Evolutionary conservation across 108 stramenopile species (phyloP).

Genomic region (Cyclostephanos tholiformis): DNA sequence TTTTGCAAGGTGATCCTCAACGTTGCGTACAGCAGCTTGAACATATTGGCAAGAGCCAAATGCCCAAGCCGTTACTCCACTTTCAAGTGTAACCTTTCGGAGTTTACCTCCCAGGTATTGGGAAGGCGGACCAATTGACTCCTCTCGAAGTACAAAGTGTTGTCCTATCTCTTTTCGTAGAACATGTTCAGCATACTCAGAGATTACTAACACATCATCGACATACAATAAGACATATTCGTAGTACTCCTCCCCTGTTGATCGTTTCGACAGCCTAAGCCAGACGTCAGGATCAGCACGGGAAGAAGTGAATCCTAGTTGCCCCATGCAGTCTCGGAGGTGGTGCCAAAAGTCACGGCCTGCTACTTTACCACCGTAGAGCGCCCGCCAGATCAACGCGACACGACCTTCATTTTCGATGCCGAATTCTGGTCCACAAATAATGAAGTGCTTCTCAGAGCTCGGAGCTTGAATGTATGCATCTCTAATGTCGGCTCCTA

Average conservation of each 20-base stretch:
- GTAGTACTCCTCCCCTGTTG: constrained; percentile 35
- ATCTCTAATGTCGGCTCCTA: no score
- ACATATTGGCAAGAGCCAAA: constrained; percentile 52
- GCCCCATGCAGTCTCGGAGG: constrained; percentile 26
- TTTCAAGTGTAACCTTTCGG: not conserved
- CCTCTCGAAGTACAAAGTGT: constrained; percentile 50
- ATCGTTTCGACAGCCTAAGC: not conserved
- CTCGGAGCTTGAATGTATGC: constrained; percentile 40
- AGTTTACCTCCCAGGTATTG: not conserved
- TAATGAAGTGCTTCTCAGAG: no score
- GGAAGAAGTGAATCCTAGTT: constrained; percentile 51
- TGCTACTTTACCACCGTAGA: no score
- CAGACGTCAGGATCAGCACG: constrained; percentile 47
- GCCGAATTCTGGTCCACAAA: no score
- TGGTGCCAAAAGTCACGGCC: constrained; percentile 11
- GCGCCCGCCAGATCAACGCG: no score
- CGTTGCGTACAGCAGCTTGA: constrained; percentile 29
- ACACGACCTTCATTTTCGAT: no score
- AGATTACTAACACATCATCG: constrained; percentile 16
- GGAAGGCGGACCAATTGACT: constrained; percentile 7
- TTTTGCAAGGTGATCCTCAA: constrained; percentile 11
- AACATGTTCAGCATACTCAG: constrained; percentile 39
- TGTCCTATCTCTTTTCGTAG: constrained; percentile 50
- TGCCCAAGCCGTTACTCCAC: constrained; percentile 36
- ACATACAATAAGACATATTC: constrained; percentile 49